Evolutionary conservation across 768 basidiomycete species (phyloP), one percentile per base, ranked within the genome.

Genomic region (Lyophyllum semitale): DNA sequence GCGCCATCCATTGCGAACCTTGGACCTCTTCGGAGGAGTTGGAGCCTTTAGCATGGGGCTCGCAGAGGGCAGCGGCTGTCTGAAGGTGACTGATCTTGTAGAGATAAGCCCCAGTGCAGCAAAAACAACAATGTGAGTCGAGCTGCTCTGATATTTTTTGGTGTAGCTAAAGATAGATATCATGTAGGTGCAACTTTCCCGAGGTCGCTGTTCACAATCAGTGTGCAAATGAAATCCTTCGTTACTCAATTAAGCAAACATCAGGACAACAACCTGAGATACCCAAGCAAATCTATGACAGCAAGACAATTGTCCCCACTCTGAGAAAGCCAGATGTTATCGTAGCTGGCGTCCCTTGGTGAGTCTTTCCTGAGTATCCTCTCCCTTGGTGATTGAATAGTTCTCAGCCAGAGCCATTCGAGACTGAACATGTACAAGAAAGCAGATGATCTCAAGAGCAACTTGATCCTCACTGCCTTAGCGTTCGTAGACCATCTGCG

Each of bases 31-130:
- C 58, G 78, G 74, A 17, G 82, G 81, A 5, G 77, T 76, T 13
- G 89, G 89, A 5, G 84, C 87, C 3, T 88, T 92, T 63, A 80
- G 80, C 48, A 66, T 78, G 18, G 88, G 81, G 0, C 68, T 91
- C 69, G 77, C 79, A 17, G 72, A 81, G 35, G 73, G 78, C 2
- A 84, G 79, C 50, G 67, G 74, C 4, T 83, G 80, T 48, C 59
- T 89, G 47, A 77, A 81, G 56, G 63, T 89, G 4, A 84, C 83
- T 0, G 83, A 89, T 71, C 81, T 85, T 0, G 70, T 91, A 41
- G 91, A 93, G 60, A 84, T 90, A 22, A 75, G 82, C n/a, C 89
- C 90, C 0, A 88, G 87, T 65, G 88, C 92, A 8, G 85, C 87
- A 0, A 70, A 71, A 53, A 89, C 91, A 1, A 71, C 88, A 15